Evolutionary conservation across 2,329 filamentous ascomycete genomes (phyloP).

Genomic region (Incumbomyces delicatus): DNA sequence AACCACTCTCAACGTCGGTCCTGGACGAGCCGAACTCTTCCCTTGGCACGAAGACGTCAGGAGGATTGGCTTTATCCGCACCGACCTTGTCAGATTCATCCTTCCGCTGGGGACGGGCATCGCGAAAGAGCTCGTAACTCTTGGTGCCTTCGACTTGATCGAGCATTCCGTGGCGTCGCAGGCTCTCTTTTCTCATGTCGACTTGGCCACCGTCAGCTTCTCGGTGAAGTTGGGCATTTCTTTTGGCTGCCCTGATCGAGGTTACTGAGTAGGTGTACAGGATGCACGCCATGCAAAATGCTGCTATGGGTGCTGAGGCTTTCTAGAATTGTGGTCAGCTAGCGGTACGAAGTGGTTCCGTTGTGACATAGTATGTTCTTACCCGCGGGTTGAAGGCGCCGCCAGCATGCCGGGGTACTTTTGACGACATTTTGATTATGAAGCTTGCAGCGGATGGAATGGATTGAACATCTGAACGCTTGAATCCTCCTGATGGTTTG

Average conservation of each 20-base stretch:
- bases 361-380: too few species aligned
- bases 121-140: slow-evolving; percentile 16
- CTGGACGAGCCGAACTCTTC: slow-evolving; percentile 16
- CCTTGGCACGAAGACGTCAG: slow-evolving; percentile 10
- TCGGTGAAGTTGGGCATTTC: slow-evolving; percentile 51
- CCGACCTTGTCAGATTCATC: slow-evolving; percentile 13
- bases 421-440: neutral
- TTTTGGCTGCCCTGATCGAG: slow-evolving; percentile 56
- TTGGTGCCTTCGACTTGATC: slow-evolving; percentile 19
- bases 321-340: too few species aligned
- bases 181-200: slow-evolving; percentile 21
- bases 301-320: slow-evolving; percentile 51
- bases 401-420: slow-evolving; percentile 2
- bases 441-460: too few species aligned
- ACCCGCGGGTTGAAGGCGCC: slow-evolving; percentile 7
- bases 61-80: slow-evolving; percentile 14
- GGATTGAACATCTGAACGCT: too few species aligned
- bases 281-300: slow-evolving; percentile 51
- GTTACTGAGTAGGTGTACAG: slow-evolving; percentile 54
- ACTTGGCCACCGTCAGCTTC: slow-evolving; percentile 22
- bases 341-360: too few species aligned
- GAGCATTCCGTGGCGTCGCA: slow-evolving; percentile 19
- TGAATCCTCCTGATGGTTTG: too few species aligned
- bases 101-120: slow-evolving; percentile 13
- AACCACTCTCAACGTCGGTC: slow-evolving; percentile 22